Conservation (phyloP, 2,329 filamentous ascomycete genomes). For the Clarireedia hainanense region DNA sequence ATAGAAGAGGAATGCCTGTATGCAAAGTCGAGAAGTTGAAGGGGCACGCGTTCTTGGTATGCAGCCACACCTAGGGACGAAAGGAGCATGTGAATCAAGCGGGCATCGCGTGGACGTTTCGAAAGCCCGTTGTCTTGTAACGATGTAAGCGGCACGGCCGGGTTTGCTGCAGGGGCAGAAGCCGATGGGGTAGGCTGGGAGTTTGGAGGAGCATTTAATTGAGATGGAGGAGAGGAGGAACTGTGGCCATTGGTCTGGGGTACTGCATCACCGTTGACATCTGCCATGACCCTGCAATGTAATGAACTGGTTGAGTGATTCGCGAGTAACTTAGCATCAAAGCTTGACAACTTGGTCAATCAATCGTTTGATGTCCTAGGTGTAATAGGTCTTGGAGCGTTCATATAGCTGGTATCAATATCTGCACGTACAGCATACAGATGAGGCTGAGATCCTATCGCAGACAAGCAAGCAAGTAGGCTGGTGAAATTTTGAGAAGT, state of each 20-base stretch:
- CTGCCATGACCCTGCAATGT: conserved; percentile 21
- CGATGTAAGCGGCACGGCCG: conserved; percentile 27
- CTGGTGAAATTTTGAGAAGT: no score
- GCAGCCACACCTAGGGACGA: conserved; percentile 70
- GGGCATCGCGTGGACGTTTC: conserved; percentile 65
- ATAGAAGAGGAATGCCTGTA: conserved; percentile 73
- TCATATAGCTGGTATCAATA: no score
- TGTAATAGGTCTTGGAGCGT: no score
- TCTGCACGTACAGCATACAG: no score
- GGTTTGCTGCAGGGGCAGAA: conserved; percentile 13
- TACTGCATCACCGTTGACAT: conserved; percentile 26
- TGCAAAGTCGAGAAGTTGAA: conserved; percentile 78
- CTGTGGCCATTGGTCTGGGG: conserved; percentile 48
- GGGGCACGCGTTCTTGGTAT: conserved; percentile 75
- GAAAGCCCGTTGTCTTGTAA: conserved; percentile 28
- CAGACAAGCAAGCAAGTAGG: no score
- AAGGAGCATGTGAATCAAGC: conserved; percentile 72
- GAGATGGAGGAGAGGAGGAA: conserved; percentile 3
- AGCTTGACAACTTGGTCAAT: no score
- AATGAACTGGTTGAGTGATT: neutral
- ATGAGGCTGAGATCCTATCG: no score
- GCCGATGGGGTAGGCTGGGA: conserved; percentile 13
- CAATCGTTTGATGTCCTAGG: no score
- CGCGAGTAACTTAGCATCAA: neutral
- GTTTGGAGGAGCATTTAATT: conserved; percentile 24